These are phyloP conservation scores for Puccinia novopanici DNA, from an alignment of 1,284 basidiomycete genomes.

Conservation along the genomic window DNA sequence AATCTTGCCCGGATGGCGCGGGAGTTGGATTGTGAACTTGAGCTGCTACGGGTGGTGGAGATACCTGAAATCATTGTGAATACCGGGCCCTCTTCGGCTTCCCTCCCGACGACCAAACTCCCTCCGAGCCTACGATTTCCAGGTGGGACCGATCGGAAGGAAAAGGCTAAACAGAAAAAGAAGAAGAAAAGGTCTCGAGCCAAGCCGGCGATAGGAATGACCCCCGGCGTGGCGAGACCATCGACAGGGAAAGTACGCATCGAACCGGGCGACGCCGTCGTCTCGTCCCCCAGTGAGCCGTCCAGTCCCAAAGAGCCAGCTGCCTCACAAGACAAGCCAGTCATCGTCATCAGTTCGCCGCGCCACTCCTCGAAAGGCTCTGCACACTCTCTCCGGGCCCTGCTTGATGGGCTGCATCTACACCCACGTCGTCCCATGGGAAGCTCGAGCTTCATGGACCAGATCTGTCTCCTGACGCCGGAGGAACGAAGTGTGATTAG, in stretches of 20 bases:
- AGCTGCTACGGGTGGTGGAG: constrained; percentile 34
- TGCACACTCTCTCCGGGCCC: constrained; percentile 1
- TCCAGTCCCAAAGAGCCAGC: constrained; percentile 3
- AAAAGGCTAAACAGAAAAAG: constrained; percentile 37
- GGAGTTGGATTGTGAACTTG: constrained; percentile 54
- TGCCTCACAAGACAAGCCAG: neutral
- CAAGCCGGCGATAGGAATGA: constrained; percentile 3
- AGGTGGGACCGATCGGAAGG: constrained; percentile 34
- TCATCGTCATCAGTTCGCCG: constrained; percentile 10
- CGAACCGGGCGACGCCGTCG: constrained; percentile 46
- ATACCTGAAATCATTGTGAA: constrained; percentile 43
- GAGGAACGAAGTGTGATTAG: constrained; percentile 31
- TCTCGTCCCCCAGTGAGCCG: constrained; percentile 45
- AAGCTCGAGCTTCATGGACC: constrained; percentile 29
- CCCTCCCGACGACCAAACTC: neutral
- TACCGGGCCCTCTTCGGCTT: constrained; percentile 16
- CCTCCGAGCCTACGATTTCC: constrained; percentile 11
- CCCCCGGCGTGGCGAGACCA: neutral
- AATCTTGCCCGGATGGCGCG: constrained; percentile 56
- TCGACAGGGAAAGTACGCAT: constrained; percentile 25
- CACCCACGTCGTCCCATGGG: constrained; percentile 7
- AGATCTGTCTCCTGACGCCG: constrained; percentile 43
- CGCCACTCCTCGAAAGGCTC: constrained; percentile 30
- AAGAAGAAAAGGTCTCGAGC: constrained; percentile 44
- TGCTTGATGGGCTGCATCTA: constrained; percentile 25